Evolutionary conservation across 768 basidiomycete species (phyloP).

Genomic region (Rhodosporidiobolus sp.): DNA sequence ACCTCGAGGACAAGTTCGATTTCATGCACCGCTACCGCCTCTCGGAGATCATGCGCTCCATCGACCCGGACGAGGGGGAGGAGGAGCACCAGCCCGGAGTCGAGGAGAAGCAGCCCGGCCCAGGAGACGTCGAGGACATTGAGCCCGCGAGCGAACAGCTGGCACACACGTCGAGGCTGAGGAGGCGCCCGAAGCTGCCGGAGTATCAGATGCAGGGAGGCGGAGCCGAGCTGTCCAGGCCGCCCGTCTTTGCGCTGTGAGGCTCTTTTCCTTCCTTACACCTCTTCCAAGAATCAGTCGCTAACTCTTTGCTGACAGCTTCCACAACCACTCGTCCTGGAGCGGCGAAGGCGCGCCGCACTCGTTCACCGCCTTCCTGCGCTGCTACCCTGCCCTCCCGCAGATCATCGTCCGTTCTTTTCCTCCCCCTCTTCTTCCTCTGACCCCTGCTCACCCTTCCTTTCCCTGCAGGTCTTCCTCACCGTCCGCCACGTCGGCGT

Average conservation of each 20-base stretch:
- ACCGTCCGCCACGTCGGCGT: slow-evolving; percentile 59
- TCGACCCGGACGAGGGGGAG: slow-evolving; percentile 1
- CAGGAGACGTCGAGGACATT: neutral
- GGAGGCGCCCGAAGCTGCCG: neutral
- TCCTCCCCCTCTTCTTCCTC: neutral
- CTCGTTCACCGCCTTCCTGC: slow-evolving; percentile 63
- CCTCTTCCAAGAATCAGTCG: too few species aligned
- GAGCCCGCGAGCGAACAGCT: neutral
- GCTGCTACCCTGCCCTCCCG: slow-evolving; percentile 68
- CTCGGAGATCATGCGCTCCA: slow-evolving; percentile 57
- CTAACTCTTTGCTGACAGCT: slow-evolving; percentile 3
- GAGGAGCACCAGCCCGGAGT: neutral
- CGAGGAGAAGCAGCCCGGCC: neutral
- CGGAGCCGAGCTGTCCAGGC: slow-evolving; percentile 13
- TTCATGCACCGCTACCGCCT: slow-evolving; percentile 58
- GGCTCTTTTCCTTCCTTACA: neutral
- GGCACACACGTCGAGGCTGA: neutral
- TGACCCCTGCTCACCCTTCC: neutral
- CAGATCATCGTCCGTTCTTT: slow-evolving; percentile 49
- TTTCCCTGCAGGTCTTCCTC: slow-evolving; percentile 58
- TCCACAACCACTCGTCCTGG: slow-evolving; percentile 32
- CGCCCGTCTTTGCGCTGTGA: slow-evolving; percentile 36
- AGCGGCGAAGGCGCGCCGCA: slow-evolving; percentile 59
- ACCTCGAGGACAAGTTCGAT: slow-evolving; percentile 64
- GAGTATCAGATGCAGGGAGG: neutral